Evolutionary conservation across 345 rosid species (phyloP), one percentile per base, ranked within the genome.

Genomic region (Camelina hispida): DNA sequence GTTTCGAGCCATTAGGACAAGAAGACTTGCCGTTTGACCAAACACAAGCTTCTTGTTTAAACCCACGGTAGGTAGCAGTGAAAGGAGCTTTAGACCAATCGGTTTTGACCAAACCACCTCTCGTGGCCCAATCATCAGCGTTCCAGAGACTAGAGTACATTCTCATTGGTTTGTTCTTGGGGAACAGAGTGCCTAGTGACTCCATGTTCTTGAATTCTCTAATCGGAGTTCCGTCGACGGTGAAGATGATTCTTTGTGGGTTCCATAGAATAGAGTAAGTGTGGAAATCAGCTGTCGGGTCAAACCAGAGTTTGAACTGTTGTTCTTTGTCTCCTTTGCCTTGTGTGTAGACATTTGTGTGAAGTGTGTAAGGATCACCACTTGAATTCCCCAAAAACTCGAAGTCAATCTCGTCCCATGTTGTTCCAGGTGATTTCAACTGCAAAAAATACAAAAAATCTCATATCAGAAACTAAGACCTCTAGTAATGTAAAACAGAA

Each of bases 321-420:
- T 88, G 90, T 69, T 88, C 90, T 68, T 85, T 72, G 81, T 84
- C 82, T 17, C 93, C 90, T 74, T 84, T 84, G 28, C 90, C 93
- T 71, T 83, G 83, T 28, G 80, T 77, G 64, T 78, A 84, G 22
- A 86, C 83, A 72, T 88, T 88, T 22, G 90, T 88, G 69, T 88
- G 93, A 13, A 88, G 79, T 55, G 85, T 83, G 82, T 84, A 88
- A 25, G 90, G 92, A 40, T 88, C 88, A 18, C 92, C 92, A 62
- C 88, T 86, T 60, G 73, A 55, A 50, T 88, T 88, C 11, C 93
- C 93, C 14, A 88, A 67, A 74, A 88, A 88, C 83, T 85, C 90
- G 17, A 81, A 84, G 50, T 86, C 93, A 13, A 88, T 84, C 74
- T 88, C 90, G 65, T 88, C 93, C 90, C 93, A 88, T n/a, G 85